Evolutionary conservation across 192 early-diverging fungal species (phyloP).

Genomic region (Neocallimastix lanati): DNA sequence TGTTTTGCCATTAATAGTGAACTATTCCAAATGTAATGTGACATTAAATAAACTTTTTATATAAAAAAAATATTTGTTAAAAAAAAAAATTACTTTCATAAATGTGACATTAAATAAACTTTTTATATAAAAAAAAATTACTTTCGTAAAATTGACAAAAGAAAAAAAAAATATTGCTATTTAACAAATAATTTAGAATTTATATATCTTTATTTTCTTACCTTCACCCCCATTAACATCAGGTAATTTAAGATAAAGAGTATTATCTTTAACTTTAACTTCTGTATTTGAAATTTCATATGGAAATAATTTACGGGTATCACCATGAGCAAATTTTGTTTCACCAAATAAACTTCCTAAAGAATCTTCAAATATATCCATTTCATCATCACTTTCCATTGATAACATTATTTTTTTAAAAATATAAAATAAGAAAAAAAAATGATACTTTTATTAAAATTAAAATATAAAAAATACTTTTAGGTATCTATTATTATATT

Average conservation of each 20-base stretch:
- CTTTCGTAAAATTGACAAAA: no score
- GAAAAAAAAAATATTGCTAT: not conserved
- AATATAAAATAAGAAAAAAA: no score
- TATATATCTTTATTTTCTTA: no score
- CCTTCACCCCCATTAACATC: not conserved
- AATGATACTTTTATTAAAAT: no score
- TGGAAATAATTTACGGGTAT: not conserved
- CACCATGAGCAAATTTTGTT: not conserved
- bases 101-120: not conserved
- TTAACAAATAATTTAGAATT: no score
- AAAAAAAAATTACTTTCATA: not conserved
- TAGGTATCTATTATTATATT: no score
- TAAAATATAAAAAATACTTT: no score
- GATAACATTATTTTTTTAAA: no score
- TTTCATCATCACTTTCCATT: no score
- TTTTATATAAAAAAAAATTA: no score
- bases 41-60: not conserved
- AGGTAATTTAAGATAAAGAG: not conserved
- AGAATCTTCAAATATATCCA: not conserved
- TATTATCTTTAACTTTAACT: not conserved
- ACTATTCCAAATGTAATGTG: slow-evolving; percentile 9
- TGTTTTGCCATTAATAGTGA: slow-evolving; percentile 6
- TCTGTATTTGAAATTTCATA: not conserved
- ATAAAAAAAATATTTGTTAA: not conserved
- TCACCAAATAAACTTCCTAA: not conserved